Conservation (phyloP, 148 eudicot species). For the Chenopodium quinoa region DNA sequence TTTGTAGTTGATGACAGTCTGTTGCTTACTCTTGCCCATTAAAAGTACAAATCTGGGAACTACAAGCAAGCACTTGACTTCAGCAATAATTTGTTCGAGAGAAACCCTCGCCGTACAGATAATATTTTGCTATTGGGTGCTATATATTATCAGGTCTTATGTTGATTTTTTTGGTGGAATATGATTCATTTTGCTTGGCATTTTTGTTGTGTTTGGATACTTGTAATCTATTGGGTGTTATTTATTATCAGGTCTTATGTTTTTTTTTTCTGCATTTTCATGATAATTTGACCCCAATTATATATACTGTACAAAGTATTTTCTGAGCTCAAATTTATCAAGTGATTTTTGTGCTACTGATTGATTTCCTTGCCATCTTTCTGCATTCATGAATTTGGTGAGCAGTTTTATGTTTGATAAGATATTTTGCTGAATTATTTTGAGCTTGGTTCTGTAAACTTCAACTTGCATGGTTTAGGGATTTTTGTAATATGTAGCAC, state of each 20-base stretch:
- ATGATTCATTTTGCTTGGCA: background rate
- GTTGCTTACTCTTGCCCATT: constrained; percentile 73
- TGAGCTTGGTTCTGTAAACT: too few species aligned
- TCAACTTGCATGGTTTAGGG: too few species aligned
- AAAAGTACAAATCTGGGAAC: constrained; percentile 84
- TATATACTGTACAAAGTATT: background rate
- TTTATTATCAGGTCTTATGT: too few species aligned
- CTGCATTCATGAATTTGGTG: too few species aligned
- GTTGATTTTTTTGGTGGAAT: background rate
- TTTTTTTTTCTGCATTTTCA: background rate
- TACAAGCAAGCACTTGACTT: constrained; percentile 84
- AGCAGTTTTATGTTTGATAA: too few species aligned
- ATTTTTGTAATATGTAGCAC: too few species aligned
- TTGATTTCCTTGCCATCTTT: background rate
- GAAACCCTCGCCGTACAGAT: constrained; percentile 81
- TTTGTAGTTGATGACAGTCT: constrained; percentile 66
- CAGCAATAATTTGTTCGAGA: constrained; percentile 70
- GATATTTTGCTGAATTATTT: too few species aligned
- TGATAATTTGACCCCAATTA: too few species aligned
- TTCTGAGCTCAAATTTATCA: background rate
- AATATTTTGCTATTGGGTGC: constrained; percentile 91
- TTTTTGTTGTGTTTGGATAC: background rate
- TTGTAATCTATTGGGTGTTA: background rate
- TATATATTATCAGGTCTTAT: constrained; percentile 75
- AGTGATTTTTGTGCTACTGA: background rate